Evolutionary conservation across 345 rosid genomes (phyloP), one percentile per base, ranked within the genome.

Genomic region (Diplotaxis tenuifolia): DNA sequence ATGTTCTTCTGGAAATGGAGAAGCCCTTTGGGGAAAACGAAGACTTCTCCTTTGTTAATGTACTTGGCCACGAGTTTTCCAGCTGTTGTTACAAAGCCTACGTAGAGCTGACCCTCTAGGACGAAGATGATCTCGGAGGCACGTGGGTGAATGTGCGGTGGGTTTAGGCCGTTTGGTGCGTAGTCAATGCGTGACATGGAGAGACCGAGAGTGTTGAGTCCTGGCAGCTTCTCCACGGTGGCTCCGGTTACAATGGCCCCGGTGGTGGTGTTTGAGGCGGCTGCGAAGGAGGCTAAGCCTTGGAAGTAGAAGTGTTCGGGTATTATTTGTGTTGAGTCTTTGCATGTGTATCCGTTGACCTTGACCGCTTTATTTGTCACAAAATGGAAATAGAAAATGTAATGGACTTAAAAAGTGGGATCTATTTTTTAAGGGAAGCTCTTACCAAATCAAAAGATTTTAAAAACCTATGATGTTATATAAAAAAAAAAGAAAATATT

Each of bases 1-100:
- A 25, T 70, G 72, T 86, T 86, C 77, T 78, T 81, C 73, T 86
- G 90, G 71, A 83, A 86, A 73, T 86, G 90, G 23, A 86, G 73
- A 11, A 86, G 77, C 16, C 83, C 90, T 53, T 50, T 84, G 0
- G 91, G 91, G 75, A 86, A 86, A 21, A 82, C 86, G n/a, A 82
- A 86, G 15, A 78, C 53, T 0, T 86, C 86, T 31, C 88, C 91
- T 74, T 83, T 78, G 67, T 80, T 82, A 49, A 86, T 60, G 49
- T 75, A 12, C 61, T 83, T 85, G 9, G 87, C 69, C 8, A 86
- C 20, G 16, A 85, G 79, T 38, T 47, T 77, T 1, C 84, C 83
- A 8, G 84, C 27, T 12, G 88, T 84, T 65, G 91, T 85, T 0
- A 86, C 76, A 54, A 86, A 86, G 5, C 90, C 90, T 3, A 84